Base-by-base conservation (phyloP, 2,329 filamentous ascomycete genomes). In the Clonostachys rhizophaga region DNA sequence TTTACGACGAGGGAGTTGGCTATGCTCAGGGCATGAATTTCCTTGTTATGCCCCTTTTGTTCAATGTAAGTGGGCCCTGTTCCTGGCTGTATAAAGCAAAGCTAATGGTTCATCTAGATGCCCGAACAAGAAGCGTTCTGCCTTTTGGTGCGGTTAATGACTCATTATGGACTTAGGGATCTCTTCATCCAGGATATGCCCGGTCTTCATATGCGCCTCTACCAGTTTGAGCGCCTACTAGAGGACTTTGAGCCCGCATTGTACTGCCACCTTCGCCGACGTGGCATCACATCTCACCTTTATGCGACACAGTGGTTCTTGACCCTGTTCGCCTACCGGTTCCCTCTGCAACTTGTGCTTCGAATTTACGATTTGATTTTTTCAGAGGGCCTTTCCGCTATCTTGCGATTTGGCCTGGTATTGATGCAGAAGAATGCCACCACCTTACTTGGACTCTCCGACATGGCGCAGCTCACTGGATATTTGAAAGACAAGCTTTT, bases 1-100 rank as follows among this genome's bases (percentile, higher is more conserved):
- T 99, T 33, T 97, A 91, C 57, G 94, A 99, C 59, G 91, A 96
- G 59, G 87, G 78, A 8, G 94, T 99, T 35, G 92, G 94, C 34
- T 99, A 99, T 65, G 92, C 95, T 0, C 94, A 99, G 66, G 94
- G 94, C 61, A 96, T 99, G 88, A 99, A 97, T 63, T 99, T 99
- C 60, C 82, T 99, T 50, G 88, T 91, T 43, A 97, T 97, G 91
- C 94, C 95, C 20, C 67, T 99, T 16, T 74, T 99, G 2, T 96
- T 99, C 71, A 97, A 96, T 64, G 85, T 88, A 70, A 75, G 84
- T 65, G 43, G 6, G 33, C 47, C 14, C 17, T n/a, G 9, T 18
- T 30, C 36, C 12, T 39, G 14, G 3, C 7, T 18, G 36, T 18
- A n/a, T 39, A n/a, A n/a, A 39, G 7, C 14, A 18, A 11, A 20